Base-by-base conservation (phyloP, 2,329 filamentous ascomycete genomes). In the Aspergillus fijiensis region DNA sequence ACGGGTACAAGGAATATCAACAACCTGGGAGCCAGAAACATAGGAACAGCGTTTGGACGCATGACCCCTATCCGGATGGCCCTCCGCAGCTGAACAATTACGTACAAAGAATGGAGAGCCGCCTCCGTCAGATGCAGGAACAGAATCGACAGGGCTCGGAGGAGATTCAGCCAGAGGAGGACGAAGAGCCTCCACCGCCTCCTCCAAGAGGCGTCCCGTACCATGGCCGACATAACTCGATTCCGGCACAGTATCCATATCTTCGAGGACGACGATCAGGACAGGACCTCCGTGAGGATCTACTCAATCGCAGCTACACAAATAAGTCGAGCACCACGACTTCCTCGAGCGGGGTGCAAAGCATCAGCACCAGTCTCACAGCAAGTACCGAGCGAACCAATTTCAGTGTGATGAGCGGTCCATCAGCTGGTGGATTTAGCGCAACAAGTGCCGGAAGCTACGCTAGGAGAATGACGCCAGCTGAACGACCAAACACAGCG, bases 381-480 rank as follows among this genome's bases (percentile, higher is more conserved):
- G 85, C 84, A 47, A 91, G 88, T 64, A 93, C 90, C 1, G 87
- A 90, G 67, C 87, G 87, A 72, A 97, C 92, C 16, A 87, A 89
- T 67, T 87, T 89, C 68, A 98, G 91, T 69, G 76, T 99, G 49
- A 97, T 97, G 94, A 98, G 94, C 74, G 95, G 94, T 3, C 84
- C 86, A 55, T 98, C 95, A 56, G 95, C 95, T 0, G 88, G 93
- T 54, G 94, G 85, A 12, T 92, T 97, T 76, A 98, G 94, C 74
- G 91, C 92, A 54, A 98, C 95, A 16, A 98, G 95, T 76, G 95
- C 95, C 16, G 95, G 93, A 57, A 98, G 94, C 76, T 86, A 96
- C 65, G 93, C 92, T 31, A 87, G 93, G 62, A 90, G 90, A 70
- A 76, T 75, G 55, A 72, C 59, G 55, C 66, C 63, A 33, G 65